Evolutionary conservation across 768 basidiomycete species (phyloP).

Genomic region (Pholiota molesta): DNA sequence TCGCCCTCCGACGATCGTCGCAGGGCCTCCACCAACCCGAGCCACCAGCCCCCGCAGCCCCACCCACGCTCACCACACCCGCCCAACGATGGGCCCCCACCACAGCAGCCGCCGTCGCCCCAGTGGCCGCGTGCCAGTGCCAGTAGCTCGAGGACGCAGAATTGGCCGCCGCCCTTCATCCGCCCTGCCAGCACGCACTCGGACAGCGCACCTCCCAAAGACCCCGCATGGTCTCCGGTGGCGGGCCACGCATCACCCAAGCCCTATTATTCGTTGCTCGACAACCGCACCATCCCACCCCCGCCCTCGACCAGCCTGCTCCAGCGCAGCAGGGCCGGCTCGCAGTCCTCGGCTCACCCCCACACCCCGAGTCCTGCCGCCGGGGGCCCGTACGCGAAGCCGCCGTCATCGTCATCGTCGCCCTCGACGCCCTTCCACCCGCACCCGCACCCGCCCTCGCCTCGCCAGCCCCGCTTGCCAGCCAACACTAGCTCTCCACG

Average conservation of each 20-base stretch:
- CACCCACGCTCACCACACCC: background rate
- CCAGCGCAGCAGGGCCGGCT: conserved; percentile 15
- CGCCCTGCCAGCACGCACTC: conserved; percentile 12
- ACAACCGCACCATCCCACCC: conserved; percentile 18
- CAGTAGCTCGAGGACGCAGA: background rate
- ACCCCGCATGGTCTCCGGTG: conserved; percentile 5
- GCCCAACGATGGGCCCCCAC: background rate
- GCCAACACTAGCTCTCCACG: conserved; percentile 3
- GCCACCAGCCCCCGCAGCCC: background rate
- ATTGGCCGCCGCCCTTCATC: conserved; percentile 18
- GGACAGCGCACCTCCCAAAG: background rate
- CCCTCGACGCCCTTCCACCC: conserved; percentile 23
- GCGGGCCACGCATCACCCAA: background rate
- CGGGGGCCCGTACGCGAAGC: background rate
- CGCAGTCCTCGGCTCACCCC: conserved; percentile 11
- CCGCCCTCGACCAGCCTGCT: conserved; percentile 13
- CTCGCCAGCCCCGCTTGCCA: conserved; percentile 6
- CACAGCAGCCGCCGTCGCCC: background rate
- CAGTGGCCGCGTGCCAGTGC: background rate
- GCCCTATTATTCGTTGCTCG: conserved; percentile 8
- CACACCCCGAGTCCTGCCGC: conserved; percentile 1
- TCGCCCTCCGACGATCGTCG: conserved; percentile 61
- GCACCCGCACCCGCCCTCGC: conserved; percentile 24
- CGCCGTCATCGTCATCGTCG: conserved; percentile 17
- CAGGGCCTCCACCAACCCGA: conserved; percentile 15